Base-by-base conservation (phyloP, 768 basidiomycete genomes). In the Dacryopinax spathularia region DNA sequence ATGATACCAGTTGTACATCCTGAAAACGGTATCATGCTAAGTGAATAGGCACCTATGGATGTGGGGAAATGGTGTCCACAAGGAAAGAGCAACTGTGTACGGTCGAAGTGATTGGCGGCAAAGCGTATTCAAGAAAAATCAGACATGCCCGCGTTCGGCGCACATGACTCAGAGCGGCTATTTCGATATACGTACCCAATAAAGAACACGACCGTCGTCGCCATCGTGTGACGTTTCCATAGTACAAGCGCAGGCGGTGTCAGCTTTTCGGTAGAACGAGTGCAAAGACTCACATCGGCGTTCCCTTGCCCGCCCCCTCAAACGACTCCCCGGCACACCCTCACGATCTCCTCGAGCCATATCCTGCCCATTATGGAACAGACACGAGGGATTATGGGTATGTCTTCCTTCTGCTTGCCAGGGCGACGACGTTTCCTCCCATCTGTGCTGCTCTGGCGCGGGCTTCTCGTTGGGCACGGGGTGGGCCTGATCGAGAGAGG, bases 131-230 rank as follows among this genome's bases (percentile, higher is more conserved):
- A n/a, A n/a, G n/a, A n/a, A n/a, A n/a, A n/a, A n/a, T n/a, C n/a
- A n/a, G n/a, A n/a, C n/a, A n/a, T n/a, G n/a, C n/a, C n/a, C n/a
- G n/a, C n/a, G n/a, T n/a, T n/a, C 86, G 82, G 63, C 84, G 81
- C 70, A 95, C 87, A 91, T 92, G 96, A 72, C 96, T 80, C 68
- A 99, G 73, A 5, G 95, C 95, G 35, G 96, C 87, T 65, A 98
- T 92, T 77, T 98, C 96, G 9, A 95, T 95, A 69, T 90, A 96
- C 13, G 96, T 99, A 73, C 93, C 96, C 96, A 33, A 98, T 75
- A 82, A 98, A 97, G 76, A 97, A 96, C 10, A 99, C 89, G 18
- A 95, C 82, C 1, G 92, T 95, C 4, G 87, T 95, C 7, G 84
- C n/a, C n/a, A n/a, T 88, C 1, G 81, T 76, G 69, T 82, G 80